These are phyloP conservation scores for Chrysoporthe austroafricana DNA, from an alignment of 2,329 filamentous ascomycete species.

Conservation along the genomic window DNA sequence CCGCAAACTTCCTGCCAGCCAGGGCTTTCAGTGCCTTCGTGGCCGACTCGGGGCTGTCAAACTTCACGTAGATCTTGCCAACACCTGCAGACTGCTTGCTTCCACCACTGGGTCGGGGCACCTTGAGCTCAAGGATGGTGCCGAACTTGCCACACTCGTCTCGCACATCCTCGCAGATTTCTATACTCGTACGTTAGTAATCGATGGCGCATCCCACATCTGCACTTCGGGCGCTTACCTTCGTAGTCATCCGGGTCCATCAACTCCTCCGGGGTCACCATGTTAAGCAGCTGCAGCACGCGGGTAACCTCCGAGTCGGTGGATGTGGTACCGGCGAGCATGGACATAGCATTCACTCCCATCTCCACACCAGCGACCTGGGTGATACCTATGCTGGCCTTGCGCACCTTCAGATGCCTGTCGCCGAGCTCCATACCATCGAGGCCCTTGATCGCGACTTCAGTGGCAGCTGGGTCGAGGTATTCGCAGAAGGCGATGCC, in stretches of 20 bases:
- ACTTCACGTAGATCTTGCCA: conserved; percentile 98
- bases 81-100: conserved; percentile 85
- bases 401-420: conserved; percentile 79
- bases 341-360: conserved; percentile 96
- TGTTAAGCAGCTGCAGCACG: conserved; percentile 93
- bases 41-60: conserved; percentile 75
- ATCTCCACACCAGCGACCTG: conserved; percentile 92
- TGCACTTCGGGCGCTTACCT: conserved; percentile 57
- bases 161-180: conserved; percentile 93
- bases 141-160: conserved; percentile 96
- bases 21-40: conserved; percentile 86
- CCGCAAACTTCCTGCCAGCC: conserved; percentile 92
- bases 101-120: conserved; percentile 83
- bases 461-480: conserved; percentile 73
- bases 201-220: not conserved
- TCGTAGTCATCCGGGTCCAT: conserved; percentile 95
- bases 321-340: conserved; percentile 89
- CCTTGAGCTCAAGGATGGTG: conserved; percentile 82
- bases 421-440: conserved; percentile 94
- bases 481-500: conserved; percentile 98
- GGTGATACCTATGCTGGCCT: conserved; percentile 91
- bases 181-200: conserved; percentile 49
- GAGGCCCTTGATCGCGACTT: conserved; percentile 85
- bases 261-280: conserved; percentile 95
- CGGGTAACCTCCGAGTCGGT: conserved; percentile 77